Evolutionary conservation across 2,329 filamentous ascomycete species (phyloP).

Genomic region (Aspergillus candidus): DNA sequence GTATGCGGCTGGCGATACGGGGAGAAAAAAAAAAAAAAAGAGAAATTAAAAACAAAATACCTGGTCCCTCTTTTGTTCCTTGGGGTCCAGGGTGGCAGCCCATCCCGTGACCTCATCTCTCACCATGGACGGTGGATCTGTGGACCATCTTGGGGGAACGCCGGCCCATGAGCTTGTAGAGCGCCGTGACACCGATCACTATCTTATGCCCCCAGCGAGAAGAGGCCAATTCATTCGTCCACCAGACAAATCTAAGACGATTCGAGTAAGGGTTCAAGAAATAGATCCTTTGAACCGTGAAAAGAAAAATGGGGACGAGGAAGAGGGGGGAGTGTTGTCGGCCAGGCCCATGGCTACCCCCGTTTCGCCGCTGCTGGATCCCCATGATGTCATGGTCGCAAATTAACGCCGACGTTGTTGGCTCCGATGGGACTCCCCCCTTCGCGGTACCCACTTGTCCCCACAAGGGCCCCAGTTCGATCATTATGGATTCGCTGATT

Average conservation of each 20-base stretch:
- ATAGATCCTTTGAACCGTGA: too few relatives aligned
- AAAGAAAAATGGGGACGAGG: too few relatives aligned
- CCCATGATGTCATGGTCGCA: conserved; percentile 12
- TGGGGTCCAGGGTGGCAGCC: conserved; percentile 6
- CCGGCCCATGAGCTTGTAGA: conserved; percentile 10
- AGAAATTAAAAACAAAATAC: too few relatives aligned
- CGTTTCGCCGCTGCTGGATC: background rate
- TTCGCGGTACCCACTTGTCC: too few relatives aligned
- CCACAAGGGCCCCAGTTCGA: too few relatives aligned
- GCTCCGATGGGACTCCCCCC: too few relatives aligned
- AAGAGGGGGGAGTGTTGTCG: too few relatives aligned
- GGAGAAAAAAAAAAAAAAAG: too few relatives aligned
- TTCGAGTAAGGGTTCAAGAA: background rate
- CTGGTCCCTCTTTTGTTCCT: background rate
- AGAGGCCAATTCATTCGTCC: conserved; percentile 1
- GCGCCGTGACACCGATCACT: conserved; percentile 10
- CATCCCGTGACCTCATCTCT: conserved; percentile 16
- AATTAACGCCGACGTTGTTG: too few relatives aligned
- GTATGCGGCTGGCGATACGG: background rate
- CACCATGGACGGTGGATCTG: conserved; percentile 5
- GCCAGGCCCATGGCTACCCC: too few relatives aligned
- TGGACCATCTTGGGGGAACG: conserved; percentile 9
- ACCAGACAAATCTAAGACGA: background rate
- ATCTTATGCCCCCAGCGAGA: conserved; percentile 4
- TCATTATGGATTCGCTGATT: conserved; percentile 5